phyloP scores from a whole-genome alignment of 2,329 filamentous ascomycete species.

The Stagonosporopsis tanaceti region DNA sequence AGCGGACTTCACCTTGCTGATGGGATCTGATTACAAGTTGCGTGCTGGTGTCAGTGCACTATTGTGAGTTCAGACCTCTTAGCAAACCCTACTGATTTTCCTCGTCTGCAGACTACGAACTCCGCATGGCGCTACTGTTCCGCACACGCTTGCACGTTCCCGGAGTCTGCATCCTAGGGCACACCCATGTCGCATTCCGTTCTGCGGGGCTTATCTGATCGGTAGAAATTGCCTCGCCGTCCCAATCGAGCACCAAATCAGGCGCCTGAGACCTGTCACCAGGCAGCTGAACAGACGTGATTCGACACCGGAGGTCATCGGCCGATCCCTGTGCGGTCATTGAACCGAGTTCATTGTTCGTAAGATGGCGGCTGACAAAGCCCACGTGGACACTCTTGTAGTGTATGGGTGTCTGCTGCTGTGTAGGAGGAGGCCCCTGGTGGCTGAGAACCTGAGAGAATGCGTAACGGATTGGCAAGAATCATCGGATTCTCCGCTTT shows the following conservation, averaged over 20 bases:
- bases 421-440: not conserved
- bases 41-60: not conserved
- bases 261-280: too few relatives aligned
- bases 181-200: not conserved
- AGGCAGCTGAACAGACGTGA: not conserved
- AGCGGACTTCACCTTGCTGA: too few relatives aligned
- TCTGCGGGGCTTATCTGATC: conserved; percentile 1
- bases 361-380: conserved; percentile 9
- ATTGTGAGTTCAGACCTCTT: not conserved
- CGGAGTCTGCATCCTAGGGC: not conserved
- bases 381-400: not conserved
- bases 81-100: not conserved
- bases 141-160: too few relatives aligned
- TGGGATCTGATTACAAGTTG: too few relatives aligned
- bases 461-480: not conserved
- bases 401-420: not conserved
- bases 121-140: too few relatives aligned
- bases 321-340: not conserved
- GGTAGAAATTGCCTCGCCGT: not conserved
- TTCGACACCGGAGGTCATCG: not conserved
- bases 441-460: not conserved
- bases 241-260: not conserved
- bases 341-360: not conserved
- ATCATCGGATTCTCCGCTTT: not conserved
- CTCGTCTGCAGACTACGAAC: not conserved